Percentiles rank a stretch among this genome's conserved stretches.
Evolutionary conservation across 495 filamentous ascomycete genomes (phyloP).

Genomic region (Mycothermus thermophilus): DNA sequence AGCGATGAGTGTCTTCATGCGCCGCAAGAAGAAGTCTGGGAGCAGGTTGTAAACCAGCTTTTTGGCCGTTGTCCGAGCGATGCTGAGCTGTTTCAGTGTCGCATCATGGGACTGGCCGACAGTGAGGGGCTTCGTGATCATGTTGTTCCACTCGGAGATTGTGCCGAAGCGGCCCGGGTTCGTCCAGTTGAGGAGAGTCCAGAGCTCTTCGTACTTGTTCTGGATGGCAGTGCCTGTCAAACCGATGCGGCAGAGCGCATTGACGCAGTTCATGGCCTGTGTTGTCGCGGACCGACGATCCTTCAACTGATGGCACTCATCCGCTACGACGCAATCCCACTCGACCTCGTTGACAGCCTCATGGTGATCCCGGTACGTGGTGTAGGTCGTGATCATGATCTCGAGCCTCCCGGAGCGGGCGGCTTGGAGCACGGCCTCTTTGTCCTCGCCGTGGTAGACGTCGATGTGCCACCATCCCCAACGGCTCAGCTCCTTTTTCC

Average conservation of each 20-base stretch:
- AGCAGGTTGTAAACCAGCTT: constrained; percentile 79
- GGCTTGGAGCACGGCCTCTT: constrained; percentile 56
- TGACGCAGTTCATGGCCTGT: constrained; percentile 78
- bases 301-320: constrained; percentile 92
- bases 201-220: constrained; percentile 95
- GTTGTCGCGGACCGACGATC: constrained; percentile 65
- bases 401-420: constrained; percentile 67
- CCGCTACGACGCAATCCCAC: constrained; percentile 96
- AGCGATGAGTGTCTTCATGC: constrained; percentile 87
- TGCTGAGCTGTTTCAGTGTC: constrained; percentile 68
- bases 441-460: constrained; percentile 62
- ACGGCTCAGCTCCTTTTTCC: constrained; percentile 67
- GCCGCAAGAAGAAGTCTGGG: constrained; percentile 80
- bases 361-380: constrained; percentile 66
- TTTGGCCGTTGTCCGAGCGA: constrained; percentile 68
- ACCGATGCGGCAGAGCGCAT: constrained; percentile 84
- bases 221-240: constrained; percentile 95
- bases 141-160: constrained; percentile 58
- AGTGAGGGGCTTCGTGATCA: constrained; percentile 66
- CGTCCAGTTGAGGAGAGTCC: constrained; percentile 94
- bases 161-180: constrained; percentile 82
- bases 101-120: constrained; percentile 84
- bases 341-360: constrained; percentile 66
- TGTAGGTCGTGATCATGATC: constrained; percentile 87
- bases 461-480: constrained; percentile 97